phyloP scores from a whole-genome alignment of 139 green algal genomes.

The Diplosphaera chodatii region DNA sequence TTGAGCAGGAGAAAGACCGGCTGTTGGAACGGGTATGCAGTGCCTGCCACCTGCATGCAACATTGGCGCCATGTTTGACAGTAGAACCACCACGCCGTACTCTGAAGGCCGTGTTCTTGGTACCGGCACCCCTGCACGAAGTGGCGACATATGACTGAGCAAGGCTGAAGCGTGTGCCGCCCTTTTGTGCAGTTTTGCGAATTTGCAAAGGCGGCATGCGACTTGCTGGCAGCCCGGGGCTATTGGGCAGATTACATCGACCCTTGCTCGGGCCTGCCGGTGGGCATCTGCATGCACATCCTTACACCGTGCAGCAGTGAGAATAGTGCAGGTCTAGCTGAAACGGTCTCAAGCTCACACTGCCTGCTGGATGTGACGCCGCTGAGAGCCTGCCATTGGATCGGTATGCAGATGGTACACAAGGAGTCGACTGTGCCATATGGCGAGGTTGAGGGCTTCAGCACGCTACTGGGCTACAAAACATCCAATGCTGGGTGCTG shows the following conservation, averaged over 20 bases:
- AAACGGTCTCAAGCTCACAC: too few relatives aligned
- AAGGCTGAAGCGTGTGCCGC: background rate
- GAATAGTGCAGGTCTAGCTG: too few relatives aligned
- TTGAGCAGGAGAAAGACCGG: conserved; percentile 83
- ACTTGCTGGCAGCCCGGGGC: conserved; percentile 46
- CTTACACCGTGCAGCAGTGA: too few relatives aligned
- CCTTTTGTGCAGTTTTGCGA: conserved; percentile 69
- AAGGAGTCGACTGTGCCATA: conserved; percentile 63
- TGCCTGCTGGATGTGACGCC: too few relatives aligned
- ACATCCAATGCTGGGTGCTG: conserved; percentile 72
- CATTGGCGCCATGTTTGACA: too few relatives aligned
- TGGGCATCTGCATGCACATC: conserved; percentile 17
- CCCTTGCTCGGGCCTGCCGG: conserved; percentile 86
- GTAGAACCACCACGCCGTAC: too few relatives aligned
- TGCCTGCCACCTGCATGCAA: too few relatives aligned
- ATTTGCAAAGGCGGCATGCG: conserved; percentile 75
- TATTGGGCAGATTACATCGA: conserved; percentile 97
- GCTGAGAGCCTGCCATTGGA: background rate
- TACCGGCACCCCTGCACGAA: too few relatives aligned
- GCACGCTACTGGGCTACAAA: conserved; percentile 55
- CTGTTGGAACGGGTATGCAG: conserved; percentile 63
- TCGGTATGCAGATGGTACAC: conserved; percentile 68
- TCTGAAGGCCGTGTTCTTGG: too few relatives aligned
- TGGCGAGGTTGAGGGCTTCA: conserved; percentile 78
- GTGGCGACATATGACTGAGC: background rate